Percentiles rank a stretch among this genome's conserved stretches.
Evolutionary conservation across 192 early-diverging fungal species (phyloP).

Genomic region (Globomyces pollinis-pini): DNA sequence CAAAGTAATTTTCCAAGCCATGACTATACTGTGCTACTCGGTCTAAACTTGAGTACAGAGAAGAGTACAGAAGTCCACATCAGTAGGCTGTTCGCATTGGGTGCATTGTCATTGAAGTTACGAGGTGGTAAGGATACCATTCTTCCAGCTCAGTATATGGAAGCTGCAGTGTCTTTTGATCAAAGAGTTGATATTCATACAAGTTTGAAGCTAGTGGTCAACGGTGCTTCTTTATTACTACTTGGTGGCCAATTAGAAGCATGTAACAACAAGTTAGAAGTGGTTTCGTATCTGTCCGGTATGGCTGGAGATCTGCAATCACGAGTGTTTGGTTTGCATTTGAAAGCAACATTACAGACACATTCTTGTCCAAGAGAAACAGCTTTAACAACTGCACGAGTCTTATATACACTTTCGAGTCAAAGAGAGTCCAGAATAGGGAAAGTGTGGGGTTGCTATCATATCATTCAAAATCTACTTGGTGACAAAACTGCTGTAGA

Average conservation of each 20-base stretch:
- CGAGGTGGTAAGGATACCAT: background rate
- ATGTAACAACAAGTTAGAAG: slow-evolving; percentile 18
- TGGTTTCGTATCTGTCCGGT: slow-evolving; percentile 13
- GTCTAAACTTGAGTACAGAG: slow-evolving; percentile 27
- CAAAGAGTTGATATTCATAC: slow-evolving; percentile 15
- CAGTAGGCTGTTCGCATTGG: background rate
- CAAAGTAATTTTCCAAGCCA: slow-evolving; percentile 3
- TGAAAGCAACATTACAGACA: slow-evolving; percentile 22
- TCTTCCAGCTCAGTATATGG: slow-evolving; percentile 21
- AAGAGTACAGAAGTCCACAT: slow-evolving; percentile 3
- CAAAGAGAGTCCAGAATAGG: slow-evolving; percentile 28
- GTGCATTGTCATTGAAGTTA: background rate
- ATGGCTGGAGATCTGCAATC: slow-evolving; percentile 24
- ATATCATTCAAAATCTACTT: slow-evolving; percentile 24
- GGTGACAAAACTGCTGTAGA: background rate
- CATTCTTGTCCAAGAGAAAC: slow-evolving; percentile 7
- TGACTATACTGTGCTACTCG: slow-evolving; percentile 23
- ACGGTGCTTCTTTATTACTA: slow-evolving; percentile 22
- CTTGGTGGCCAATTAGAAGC: slow-evolving; percentile 32
- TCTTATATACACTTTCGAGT: slow-evolving; percentile 18
- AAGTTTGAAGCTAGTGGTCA: slow-evolving; percentile 16
- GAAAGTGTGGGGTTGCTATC: slow-evolving; percentile 29
- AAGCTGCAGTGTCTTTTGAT: slow-evolving; percentile 26
- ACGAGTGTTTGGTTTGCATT: slow-evolving; percentile 19
- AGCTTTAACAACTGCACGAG: slow-evolving; percentile 14